Conservation (phyloP, 1,284 basidiomycete species). For the Leccinum pachyderme region DNA sequence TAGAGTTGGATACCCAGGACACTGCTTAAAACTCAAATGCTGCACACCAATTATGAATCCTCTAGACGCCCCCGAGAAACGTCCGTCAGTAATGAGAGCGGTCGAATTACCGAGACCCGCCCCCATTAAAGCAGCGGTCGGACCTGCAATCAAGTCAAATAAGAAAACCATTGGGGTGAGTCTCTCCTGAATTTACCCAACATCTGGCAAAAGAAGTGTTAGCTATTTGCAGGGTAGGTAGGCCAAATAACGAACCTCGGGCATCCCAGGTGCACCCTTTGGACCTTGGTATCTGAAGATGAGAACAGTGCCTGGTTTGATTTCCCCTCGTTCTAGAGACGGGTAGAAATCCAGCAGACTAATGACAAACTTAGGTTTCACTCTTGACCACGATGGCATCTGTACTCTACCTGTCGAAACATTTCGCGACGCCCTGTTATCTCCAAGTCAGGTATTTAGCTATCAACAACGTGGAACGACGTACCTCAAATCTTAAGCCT, state of each 20-base stretch:
- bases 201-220: constrained; percentile 38
- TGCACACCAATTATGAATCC: constrained; percentile 64
- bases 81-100: constrained; percentile 93
- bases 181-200: constrained; percentile 38
- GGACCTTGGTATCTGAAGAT: constrained; percentile 96
- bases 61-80: constrained; percentile 83
- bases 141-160: constrained; percentile 45
- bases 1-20: constrained; percentile 1
- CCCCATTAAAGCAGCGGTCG: constrained; percentile 89
- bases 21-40: constrained; percentile 8
- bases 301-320: constrained; percentile 83
- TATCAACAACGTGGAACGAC: constrained; percentile 13
- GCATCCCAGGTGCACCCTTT: constrained; percentile 97
- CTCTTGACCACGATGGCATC: neutral
- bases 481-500: constrained; percentile 80
- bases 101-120: constrained; percentile 90
- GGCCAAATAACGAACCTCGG: constrained; percentile 56
- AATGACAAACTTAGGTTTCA: constrained; percentile 13
- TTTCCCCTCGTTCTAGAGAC: constrained; percentile 79
- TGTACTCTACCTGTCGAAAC: constrained; percentile 62
- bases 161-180: constrained; percentile 3
- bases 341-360: constrained; percentile 84
- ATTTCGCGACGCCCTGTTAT: constrained; percentile 65
- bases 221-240: neutral
- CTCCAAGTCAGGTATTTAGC: constrained; percentile 5